A percentile compares a stretch with the other conserved stretches of the same genome.
These are phyloP conservation scores for Serendipita sp. DNA, from an alignment of 768 basidiomycete genomes.

Conservation along the genomic window DNA sequence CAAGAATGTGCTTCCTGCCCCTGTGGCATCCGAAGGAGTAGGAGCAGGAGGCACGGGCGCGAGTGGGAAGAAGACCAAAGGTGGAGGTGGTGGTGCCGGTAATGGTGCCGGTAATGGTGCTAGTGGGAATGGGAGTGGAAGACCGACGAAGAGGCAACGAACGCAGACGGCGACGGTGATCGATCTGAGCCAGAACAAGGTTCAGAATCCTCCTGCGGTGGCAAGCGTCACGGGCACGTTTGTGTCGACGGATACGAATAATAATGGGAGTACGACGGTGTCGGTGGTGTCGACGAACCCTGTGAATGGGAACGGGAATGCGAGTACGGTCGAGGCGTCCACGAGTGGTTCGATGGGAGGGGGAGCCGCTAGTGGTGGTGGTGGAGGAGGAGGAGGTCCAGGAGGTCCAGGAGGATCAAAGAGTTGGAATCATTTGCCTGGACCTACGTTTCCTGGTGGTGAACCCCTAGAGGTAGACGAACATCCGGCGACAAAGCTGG, in stretches of 20 bases:
- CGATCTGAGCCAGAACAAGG: background rate
- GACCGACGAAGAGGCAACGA: background rate
- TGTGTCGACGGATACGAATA: background rate
- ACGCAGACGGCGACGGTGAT: slow-evolving; percentile 1
- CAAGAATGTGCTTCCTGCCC: no score
- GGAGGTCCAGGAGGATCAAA: background rate
- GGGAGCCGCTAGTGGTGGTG: no score
- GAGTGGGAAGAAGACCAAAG: background rate
- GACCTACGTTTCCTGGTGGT: background rate
- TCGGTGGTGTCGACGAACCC: background rate
- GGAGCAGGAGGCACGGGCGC: background rate
- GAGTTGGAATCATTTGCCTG: background rate
- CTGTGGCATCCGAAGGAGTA: background rate
- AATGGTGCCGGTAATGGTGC: background rate
- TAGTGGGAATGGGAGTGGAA: background rate
- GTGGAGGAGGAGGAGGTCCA: background rate
- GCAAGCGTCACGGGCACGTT: background rate
- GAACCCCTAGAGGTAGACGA: background rate
- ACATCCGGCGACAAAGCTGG: background rate
- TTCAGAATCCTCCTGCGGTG: background rate
- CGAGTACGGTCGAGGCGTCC: no score
- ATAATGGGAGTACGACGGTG: background rate
- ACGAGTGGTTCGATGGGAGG: no score
- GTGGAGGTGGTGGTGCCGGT: background rate
- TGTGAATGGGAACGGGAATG: no score